Percentiles rank a stretch among this genome's conserved stretches.
phyloP scores from a whole-genome alignment of 208 protist species.

The Naegleria fowleri region DNA sequence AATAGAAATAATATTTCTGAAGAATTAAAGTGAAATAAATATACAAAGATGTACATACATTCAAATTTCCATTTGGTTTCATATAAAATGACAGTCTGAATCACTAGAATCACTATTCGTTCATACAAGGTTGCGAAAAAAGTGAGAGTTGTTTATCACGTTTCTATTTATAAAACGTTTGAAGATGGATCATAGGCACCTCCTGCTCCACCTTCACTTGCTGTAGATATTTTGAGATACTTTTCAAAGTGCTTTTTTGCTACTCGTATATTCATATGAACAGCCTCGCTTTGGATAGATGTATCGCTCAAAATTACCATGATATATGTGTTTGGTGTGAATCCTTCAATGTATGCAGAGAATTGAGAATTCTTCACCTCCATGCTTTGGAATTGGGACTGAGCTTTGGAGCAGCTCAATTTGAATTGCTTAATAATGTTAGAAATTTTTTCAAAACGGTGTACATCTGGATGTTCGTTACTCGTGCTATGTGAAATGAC shows the following conservation, averaged over 20 bases:
- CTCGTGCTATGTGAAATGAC: conserved; percentile 85
- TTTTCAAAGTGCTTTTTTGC: conserved; percentile 65
- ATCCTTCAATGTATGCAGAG: conserved; percentile 69
- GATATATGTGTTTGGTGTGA: conserved; percentile 76
- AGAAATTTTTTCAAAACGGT: conserved; percentile 78
- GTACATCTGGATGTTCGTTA: conserved; percentile 41
- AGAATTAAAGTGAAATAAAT: too few relatives aligned
- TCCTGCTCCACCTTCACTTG: background rate
- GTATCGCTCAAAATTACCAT: conserved; percentile 75
- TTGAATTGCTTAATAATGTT: conserved; percentile 91
- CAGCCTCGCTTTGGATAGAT: conserved; percentile 54
- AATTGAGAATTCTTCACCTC: conserved; percentile 62
- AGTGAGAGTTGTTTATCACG: too few relatives aligned
- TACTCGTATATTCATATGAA: conserved; percentile 64
- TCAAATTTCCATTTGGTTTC: too few relatives aligned
- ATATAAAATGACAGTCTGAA: too few relatives aligned
- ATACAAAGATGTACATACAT: too few relatives aligned
- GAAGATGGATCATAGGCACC: background rate
- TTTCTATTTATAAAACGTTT: background rate
- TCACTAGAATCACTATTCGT: too few relatives aligned
- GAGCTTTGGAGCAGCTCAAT: conserved; percentile 61
- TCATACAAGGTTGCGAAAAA: too few relatives aligned
- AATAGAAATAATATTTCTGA: too few relatives aligned
- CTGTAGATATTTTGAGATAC: background rate
- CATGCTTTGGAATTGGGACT: conserved; percentile 53